These are phyloP conservation scores for Trichophyton benhamiae DNA, from an alignment of 2,329 filamentous ascomycete genomes.

Conservation along the genomic window DNA sequence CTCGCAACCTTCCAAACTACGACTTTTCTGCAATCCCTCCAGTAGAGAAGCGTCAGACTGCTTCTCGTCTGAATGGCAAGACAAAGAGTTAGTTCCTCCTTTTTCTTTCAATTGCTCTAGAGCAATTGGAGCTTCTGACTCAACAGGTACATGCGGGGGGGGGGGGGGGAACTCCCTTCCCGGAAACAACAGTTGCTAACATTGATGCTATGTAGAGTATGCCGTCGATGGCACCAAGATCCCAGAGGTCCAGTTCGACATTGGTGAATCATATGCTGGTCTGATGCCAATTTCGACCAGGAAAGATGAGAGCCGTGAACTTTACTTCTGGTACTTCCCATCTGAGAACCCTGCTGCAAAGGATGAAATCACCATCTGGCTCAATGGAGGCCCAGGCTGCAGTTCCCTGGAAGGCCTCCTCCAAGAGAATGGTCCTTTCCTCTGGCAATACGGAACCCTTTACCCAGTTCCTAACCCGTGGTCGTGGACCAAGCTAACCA, in stretches of 20 bases:
- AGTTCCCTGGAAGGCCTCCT: constrained; percentile 55
- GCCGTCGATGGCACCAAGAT: constrained; percentile 51
- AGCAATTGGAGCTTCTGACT: not conserved
- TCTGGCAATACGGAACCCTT: constrained; percentile 56
- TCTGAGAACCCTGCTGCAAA: constrained; percentile 33
- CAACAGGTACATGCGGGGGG: no score
- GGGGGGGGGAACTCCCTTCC: not conserved
- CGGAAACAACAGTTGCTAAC: not conserved
- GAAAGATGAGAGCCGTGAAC: constrained; percentile 32
- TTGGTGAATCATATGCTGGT: constrained; percentile 41
- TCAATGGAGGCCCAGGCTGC: constrained; percentile 45
- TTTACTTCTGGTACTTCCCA: constrained; percentile 43
- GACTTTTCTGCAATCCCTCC: not conserved
- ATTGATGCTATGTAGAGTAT: constrained; percentile 38
- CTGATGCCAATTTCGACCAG: constrained; percentile 42
- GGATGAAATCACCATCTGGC: constrained; percentile 34
- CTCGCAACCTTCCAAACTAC: not conserved
- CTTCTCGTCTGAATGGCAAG: constrained; percentile 7
- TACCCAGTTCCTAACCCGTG: constrained; percentile 54
- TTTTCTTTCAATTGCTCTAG: not conserved
- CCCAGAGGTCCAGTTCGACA: constrained; percentile 57
- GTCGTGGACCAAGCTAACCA: constrained; percentile 64
- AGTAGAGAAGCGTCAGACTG: not conserved
- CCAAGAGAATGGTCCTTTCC: constrained; percentile 64
- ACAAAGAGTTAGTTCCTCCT: constrained; percentile 7